phyloP scores from a whole-genome alignment of 2,329 filamentous ascomycete species.

The Ophiobolus disseminans region DNA sequence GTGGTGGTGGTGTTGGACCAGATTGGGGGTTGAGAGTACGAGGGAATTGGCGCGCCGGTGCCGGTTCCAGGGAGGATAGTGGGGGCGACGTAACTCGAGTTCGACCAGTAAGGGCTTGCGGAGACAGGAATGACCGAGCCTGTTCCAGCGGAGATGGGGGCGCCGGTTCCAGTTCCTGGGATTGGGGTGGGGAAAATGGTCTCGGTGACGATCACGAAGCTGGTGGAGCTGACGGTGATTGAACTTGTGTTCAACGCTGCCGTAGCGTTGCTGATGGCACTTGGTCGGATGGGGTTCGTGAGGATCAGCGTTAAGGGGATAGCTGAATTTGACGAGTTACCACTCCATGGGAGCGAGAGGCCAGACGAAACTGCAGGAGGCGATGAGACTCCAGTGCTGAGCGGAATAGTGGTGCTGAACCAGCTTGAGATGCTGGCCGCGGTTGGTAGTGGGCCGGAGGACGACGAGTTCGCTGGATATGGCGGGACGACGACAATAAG shows the following conservation, averaged over 20 bases:
- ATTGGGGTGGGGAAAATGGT: constrained; percentile 6
- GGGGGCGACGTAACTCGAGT: constrained; percentile 13
- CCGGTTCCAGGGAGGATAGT: constrained; percentile 11
- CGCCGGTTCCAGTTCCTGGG: constrained; percentile 4
- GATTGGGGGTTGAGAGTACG: constrained; percentile 1
- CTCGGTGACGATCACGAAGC: constrained; percentile 8
- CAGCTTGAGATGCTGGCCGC: constrained; percentile 6
- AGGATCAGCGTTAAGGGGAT: constrained; percentile 3
- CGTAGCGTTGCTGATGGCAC: background rate
- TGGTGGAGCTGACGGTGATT: constrained; percentile 9
- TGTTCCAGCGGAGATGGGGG: constrained; percentile 9
- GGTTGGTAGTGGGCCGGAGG: constrained; percentile 1
- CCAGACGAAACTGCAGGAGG: background rate
- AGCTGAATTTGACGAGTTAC: background rate
- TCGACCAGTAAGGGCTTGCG: constrained; percentile 7
- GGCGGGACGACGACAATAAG: constrained; percentile 2
- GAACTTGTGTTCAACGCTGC: background rate
- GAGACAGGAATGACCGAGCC: constrained; percentile 9
- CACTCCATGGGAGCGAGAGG: background rate
- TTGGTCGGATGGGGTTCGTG: constrained; percentile 8
- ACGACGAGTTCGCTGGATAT: constrained; percentile 5
- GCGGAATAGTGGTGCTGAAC: constrained; percentile 8
- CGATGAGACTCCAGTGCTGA: background rate
- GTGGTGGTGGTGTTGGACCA: constrained; percentile 17
- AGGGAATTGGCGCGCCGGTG: constrained; percentile 3